Percentiles rank a stretch among this genome's conserved stretches.
These are phyloP conservation scores for Akanthomyces uredinophilus DNA, from an alignment of 2,329 filamentous ascomycete species.

Conservation along the genomic window DNA sequence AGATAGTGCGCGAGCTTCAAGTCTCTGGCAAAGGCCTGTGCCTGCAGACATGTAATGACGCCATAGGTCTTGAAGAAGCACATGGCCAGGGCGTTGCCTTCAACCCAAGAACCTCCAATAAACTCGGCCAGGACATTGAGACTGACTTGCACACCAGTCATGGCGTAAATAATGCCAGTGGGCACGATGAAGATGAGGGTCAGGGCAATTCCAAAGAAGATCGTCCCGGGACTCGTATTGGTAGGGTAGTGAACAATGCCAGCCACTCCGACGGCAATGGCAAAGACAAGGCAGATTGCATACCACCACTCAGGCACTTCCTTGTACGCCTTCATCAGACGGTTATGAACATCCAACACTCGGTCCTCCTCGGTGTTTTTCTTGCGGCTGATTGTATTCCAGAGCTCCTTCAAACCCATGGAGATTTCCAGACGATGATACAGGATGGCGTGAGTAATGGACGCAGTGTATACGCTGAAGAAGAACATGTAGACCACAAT, in stretches of 20 bases:
- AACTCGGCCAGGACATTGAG: slow-evolving; percentile 38
- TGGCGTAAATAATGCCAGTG: slow-evolving; percentile 38
- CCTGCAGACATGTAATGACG: slow-evolving; percentile 29
- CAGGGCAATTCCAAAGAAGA: slow-evolving; percentile 37
- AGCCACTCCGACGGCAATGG: slow-evolving; percentile 32
- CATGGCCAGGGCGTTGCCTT: slow-evolving; percentile 33
- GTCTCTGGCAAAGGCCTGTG: slow-evolving; percentile 33
- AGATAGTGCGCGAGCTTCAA: slow-evolving; percentile 48
- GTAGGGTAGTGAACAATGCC: slow-evolving; percentile 38
- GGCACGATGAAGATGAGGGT: slow-evolving; percentile 38
- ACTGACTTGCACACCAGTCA: slow-evolving; percentile 39
- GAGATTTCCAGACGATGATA: slow-evolving; percentile 27
- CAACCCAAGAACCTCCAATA: slow-evolving; percentile 35
- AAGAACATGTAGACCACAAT: slow-evolving; percentile 28
- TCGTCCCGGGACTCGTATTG: slow-evolving; percentile 34
- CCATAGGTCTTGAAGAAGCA: slow-evolving; percentile 29
- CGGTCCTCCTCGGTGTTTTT: slow-evolving; percentile 12
- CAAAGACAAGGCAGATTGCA: slow-evolving; percentile 25
- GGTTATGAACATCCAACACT: slow-evolving; percentile 27
- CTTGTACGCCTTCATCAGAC: slow-evolving; percentile 27
- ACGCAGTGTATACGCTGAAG: slow-evolving; percentile 26
- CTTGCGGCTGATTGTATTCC: slow-evolving; percentile 21
- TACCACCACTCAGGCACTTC: slow-evolving; percentile 42
- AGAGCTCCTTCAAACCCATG: slow-evolving; percentile 23
- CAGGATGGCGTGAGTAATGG: slow-evolving; percentile 25